Evolutionary conservation across 345 rosid genomes (phyloP).

Genomic region (Hypericum perforatum): DNA sequence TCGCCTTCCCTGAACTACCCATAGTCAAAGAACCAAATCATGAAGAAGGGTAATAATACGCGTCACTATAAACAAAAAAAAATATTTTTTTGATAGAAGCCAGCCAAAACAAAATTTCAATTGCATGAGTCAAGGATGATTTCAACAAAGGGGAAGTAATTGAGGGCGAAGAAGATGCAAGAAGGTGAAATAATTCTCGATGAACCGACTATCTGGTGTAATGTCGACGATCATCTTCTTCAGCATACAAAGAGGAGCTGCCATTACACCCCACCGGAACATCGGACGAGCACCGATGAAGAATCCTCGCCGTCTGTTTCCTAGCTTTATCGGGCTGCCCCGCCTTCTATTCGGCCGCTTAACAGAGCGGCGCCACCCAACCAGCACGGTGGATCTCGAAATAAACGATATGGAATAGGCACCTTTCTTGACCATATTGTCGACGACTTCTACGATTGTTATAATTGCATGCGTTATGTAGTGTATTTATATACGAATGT

Average conservation of each 20-base stretch:
- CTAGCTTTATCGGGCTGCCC: conserved; percentile 44
- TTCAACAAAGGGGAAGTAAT: conserved; percentile 63
- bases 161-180: conserved; percentile 68
- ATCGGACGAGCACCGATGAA: conserved; percentile 44
- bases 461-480: too few relatives aligned
- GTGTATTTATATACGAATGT: too few relatives aligned
- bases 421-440: too few relatives aligned
- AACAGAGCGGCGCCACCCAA: too few relatives aligned
- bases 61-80: background rate
- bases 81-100: too few relatives aligned
- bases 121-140: too few relatives aligned
- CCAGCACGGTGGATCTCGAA: too few relatives aligned
- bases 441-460: too few relatives aligned
- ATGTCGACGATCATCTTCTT: conserved; percentile 58
- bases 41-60: background rate
- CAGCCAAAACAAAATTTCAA: too few relatives aligned
- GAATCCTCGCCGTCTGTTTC: conserved; percentile 60
- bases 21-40: too few relatives aligned
- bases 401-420: too few relatives aligned
- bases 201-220: conserved; percentile 29
- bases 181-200: conserved; percentile 41
- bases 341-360: conserved; percentile 33
- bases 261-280: conserved; percentile 66
- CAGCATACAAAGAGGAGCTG: conserved; percentile 38
- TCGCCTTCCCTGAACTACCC: too few relatives aligned